Conservation (phyloP, 192 early-diverging fungal species). For the Rhizophagus sp. region DNA sequence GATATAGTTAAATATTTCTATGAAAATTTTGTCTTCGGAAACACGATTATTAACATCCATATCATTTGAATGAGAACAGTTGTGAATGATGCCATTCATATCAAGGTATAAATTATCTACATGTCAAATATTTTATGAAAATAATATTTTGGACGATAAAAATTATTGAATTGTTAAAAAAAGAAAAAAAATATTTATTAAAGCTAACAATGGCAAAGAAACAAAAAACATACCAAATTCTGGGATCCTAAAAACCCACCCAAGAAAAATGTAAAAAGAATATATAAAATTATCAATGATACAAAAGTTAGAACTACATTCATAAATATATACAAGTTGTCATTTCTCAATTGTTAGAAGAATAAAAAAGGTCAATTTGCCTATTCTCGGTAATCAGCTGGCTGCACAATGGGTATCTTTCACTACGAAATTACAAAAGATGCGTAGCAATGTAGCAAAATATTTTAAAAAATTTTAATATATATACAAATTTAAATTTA, state of each 20-base stretch:
- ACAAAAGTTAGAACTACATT: background rate
- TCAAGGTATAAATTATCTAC: conserved; percentile 96
- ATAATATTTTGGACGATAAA: background rate
- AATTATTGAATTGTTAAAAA: background rate
- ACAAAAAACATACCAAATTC: conserved; percentile 75
- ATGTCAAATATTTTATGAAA: background rate
- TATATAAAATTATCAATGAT: background rate
- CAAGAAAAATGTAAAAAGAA: background rate
- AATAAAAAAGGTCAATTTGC: background rate
- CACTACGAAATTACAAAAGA: conserved; percentile 47
- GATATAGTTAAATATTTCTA: conserved; percentile 95
- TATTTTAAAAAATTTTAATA: background rate
- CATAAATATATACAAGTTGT: no score
- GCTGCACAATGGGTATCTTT: conserved; percentile 93
- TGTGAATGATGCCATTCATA: conserved; percentile 99
- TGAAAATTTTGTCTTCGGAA: conserved; percentile 92
- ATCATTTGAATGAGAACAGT: conserved; percentile 94
- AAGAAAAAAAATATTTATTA: background rate
- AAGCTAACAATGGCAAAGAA: background rate
- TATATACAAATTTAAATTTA: background rate
- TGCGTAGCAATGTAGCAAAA: background rate
- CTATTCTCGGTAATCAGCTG: conserved; percentile 87
- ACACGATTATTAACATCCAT: conserved; percentile 81
- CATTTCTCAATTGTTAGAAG: no score
- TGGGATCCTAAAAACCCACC: conserved; percentile 61